phyloP scores from a whole-genome alignment of 2,329 filamentous ascomycete genomes.

The Endothia cerciana region DNA sequence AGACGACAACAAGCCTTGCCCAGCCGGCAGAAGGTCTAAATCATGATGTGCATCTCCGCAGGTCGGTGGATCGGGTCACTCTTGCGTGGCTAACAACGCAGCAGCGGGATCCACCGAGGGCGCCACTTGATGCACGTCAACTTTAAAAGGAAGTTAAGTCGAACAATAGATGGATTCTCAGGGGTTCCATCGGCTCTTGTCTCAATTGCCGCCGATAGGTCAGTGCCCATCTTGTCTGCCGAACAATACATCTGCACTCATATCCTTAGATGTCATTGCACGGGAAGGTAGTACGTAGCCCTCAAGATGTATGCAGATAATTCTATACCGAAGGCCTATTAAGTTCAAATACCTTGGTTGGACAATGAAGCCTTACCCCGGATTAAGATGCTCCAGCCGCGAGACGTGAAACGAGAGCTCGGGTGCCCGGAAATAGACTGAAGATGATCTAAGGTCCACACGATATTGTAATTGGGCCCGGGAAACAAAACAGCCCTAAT shows the following conservation, averaged over 20 bases:
- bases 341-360: background rate
- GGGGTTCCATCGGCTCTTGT: constrained; percentile 4
- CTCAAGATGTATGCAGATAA: background rate
- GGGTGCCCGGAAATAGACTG: background rate
- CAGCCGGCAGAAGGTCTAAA: background rate
- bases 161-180: background rate
- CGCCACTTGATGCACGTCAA: constrained; percentile 7
- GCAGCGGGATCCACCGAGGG: constrained; percentile 1
- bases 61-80: constrained; percentile 6
- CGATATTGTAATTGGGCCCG: background rate
- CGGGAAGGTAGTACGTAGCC: constrained; percentile 1
- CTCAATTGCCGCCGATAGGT: constrained; percentile 1
- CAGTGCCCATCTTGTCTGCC: background rate
- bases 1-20: background rate
- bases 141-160: background rate
- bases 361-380: background rate
- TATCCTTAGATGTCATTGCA: background rate
- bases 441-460: background rate
- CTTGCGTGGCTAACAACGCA: constrained; percentile 6
- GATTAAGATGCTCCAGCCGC: background rate
- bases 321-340: background rate
- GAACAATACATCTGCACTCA: background rate
- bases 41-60: background rate
- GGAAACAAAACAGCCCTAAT: background rate
- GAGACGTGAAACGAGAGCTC: background rate